These are phyloP conservation scores for Globisporangium abappressorium DNA, from an alignment of 352 stramenopile species.

Conservation along the genomic window DNA sequence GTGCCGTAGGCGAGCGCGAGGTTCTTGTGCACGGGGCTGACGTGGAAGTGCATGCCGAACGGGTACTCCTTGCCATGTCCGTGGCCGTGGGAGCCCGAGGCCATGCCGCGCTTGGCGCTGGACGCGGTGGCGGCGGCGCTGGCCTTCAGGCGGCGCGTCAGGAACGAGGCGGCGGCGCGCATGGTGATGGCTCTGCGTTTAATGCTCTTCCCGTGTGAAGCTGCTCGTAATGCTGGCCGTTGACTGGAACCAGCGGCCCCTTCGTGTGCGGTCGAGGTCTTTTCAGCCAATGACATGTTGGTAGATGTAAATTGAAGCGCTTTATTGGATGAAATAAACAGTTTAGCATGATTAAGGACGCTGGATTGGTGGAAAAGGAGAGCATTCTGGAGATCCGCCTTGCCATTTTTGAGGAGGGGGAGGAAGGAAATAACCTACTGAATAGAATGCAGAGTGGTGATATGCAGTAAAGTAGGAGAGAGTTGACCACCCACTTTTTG, in stretches of 20 bases:
- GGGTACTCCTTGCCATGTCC: conserved; percentile 60
- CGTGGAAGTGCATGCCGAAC: conserved; percentile 88
- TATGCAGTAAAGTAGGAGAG: background rate
- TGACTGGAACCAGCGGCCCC: conserved; percentile 6
- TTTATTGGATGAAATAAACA: background rate
- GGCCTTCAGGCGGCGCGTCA: conserved; percentile 42
- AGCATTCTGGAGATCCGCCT: background rate
- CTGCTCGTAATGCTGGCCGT: conserved; percentile 9
- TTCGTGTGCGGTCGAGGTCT: background rate
- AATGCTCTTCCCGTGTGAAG: background rate
- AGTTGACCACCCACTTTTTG: background rate
- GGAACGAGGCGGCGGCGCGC: conserved; percentile 45
- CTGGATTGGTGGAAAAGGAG: background rate
- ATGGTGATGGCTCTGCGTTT: conserved; percentile 17
- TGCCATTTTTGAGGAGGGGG: background rate
- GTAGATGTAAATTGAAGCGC: background rate
- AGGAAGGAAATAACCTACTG: background rate
- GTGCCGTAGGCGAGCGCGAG: conserved; percentile 82
- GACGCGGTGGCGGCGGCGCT: conserved; percentile 18
- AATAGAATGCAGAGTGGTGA: background rate
- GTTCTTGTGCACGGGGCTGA: conserved; percentile 87
- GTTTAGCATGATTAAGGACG: background rate
- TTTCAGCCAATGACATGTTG: background rate
- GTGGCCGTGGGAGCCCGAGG: conserved; percentile 36
- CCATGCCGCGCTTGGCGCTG: conserved; percentile 53